Evolutionary conservation across 2,329 filamentous ascomycete species (phyloP).

Genomic region (Clonostachys rhizophaga): DNA sequence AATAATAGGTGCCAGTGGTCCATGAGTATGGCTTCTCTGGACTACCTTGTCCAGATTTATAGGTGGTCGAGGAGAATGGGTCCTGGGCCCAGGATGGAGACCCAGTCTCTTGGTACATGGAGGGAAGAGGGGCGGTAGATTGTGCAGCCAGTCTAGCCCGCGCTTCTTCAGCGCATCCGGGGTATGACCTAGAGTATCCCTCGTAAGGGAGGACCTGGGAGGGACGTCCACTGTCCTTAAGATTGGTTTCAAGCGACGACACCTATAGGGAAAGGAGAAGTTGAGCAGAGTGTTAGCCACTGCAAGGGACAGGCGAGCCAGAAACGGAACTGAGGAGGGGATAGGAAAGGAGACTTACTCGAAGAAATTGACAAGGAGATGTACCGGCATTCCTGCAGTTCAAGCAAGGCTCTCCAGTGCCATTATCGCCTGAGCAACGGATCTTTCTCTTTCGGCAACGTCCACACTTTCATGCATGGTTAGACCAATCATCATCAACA

Average conservation of each 20-base stretch:
- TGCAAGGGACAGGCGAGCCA: background rate
- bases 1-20: too few relatives aligned
- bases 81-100: background rate
- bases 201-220: too few relatives aligned
- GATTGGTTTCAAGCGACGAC: too few relatives aligned
- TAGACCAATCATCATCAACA: background rate
- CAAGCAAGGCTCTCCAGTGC: slow-evolving; percentile 70
- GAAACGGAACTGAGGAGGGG: background rate
- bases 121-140: background rate
- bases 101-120: background rate
- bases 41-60: background rate
- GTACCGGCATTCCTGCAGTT: slow-evolving; percentile 76
- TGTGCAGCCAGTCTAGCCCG: too few relatives aligned
- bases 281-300: too few relatives aligned
- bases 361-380: slow-evolving; percentile 71
- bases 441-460: slow-evolving; percentile 94
- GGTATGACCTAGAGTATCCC: too few relatives aligned
- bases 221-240: too few relatives aligned
- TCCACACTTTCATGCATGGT: slow-evolving; percentile 58
- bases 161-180: too few relatives aligned
- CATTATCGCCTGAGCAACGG: slow-evolving; percentile 81
- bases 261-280: too few relatives aligned
- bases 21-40: too few relatives aligned
- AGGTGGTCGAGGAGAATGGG: background rate
- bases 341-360: slow-evolving; percentile 48